phyloP scores from a whole-genome alignment of 306 rosid genomes.

The Vicia faba region DNA sequence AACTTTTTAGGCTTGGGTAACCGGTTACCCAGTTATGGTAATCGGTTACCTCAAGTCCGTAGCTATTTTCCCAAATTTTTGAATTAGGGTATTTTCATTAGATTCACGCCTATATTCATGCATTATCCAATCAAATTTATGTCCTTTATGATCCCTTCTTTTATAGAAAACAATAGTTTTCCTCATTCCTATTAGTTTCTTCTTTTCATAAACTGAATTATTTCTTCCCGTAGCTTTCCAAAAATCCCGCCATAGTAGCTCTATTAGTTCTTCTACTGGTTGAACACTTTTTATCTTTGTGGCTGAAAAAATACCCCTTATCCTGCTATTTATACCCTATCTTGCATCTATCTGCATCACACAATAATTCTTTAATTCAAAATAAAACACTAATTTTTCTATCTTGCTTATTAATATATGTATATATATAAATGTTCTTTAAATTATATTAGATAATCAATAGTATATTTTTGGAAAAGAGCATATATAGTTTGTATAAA shows the following conservation, averaged over 20 bases:
- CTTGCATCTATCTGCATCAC: conserved; percentile 81
- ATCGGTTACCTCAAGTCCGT: too few relatives aligned
- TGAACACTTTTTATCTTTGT: conserved; percentile 94
- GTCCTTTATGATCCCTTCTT: conserved; percentile 96
- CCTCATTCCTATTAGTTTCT: conserved; percentile 89
- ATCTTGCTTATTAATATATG: neutral
- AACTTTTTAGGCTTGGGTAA: too few relatives aligned
- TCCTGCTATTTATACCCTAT: conserved; percentile 93
- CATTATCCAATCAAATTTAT: conserved; percentile 95
- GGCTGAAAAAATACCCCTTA: conserved; percentile 97
- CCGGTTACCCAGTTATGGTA: too few relatives aligned
- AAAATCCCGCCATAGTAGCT: conserved; percentile 93
- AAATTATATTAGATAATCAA: conserved; percentile 17
- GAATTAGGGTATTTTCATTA: conserved; percentile 75
- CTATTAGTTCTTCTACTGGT: conserved; percentile 97
- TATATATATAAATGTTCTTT: too few relatives aligned
- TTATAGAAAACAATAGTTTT: conserved; percentile 94
- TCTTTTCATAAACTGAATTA: conserved; percentile 79
- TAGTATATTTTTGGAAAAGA: conserved; percentile 12
- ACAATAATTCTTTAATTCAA: neutral
- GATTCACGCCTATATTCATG: conserved; percentile 93
- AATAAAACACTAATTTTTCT: neutral
- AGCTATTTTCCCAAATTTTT: too few relatives aligned
- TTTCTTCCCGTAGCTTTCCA: conserved; percentile 99
- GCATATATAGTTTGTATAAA: neutral